Evolutionary conservation across 2,329 filamentous ascomycete genomes (phyloP).

Genomic region (Trichoderma polysporum): DNA sequence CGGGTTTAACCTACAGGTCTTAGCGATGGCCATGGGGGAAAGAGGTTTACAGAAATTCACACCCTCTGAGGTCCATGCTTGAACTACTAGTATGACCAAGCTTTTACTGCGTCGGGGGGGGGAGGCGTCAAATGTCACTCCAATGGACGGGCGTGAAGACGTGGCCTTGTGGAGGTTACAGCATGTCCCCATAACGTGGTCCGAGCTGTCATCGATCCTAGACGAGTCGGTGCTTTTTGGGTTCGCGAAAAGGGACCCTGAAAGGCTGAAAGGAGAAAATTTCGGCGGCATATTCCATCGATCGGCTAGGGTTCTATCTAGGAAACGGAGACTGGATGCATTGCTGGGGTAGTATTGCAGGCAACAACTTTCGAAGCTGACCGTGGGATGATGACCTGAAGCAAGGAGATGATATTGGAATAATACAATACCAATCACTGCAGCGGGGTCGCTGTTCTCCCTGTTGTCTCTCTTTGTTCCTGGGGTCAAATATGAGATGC

Average conservation of each 20-base stretch:
- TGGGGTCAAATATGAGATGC: background rate
- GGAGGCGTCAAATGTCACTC: background rate
- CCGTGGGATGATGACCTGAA: background rate
- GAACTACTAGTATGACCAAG: background rate
- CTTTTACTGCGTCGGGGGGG: background rate
- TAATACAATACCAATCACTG: background rate
- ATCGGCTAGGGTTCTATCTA: background rate
- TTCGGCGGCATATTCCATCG: background rate
- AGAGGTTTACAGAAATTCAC: background rate
- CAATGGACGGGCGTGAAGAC: background rate
- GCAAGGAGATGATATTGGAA: background rate
- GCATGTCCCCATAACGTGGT: background rate
- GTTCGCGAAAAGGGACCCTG: background rate
- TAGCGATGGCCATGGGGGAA: background rate
- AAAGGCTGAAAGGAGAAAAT: constrained; percentile 15
- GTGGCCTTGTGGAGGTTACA: constrained; percentile 10
- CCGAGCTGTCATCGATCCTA: constrained; percentile 13
- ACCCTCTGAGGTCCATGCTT: background rate
- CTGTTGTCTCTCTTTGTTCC: background rate
- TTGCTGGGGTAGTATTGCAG: background rate
- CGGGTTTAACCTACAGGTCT: background rate
- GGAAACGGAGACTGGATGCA: background rate
- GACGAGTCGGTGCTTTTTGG: constrained; percentile 1
- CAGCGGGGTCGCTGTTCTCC: background rate
- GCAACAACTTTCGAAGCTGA: too few species aligned